A percentile compares a stretch with the other conserved stretches of the same genome.
Conservation (phyloP, 139 green algal species). For the Coelastrella sp. region DNA sequence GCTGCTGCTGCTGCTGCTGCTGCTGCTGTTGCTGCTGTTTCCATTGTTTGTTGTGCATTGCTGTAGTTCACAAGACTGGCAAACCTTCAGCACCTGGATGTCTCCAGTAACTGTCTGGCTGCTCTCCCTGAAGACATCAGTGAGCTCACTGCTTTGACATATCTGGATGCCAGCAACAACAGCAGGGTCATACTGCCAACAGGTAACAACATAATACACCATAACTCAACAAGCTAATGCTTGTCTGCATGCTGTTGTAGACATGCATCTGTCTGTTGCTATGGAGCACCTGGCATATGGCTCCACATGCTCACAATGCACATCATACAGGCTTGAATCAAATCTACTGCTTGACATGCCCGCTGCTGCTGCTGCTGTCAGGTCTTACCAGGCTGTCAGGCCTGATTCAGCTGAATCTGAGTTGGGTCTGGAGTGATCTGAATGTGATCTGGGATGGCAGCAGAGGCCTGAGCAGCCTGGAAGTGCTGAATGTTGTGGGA, state of each 20-base stretch:
- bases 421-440: slow-evolving; percentile 44
- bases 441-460: slow-evolving; percentile 21
- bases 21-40: not conserved
- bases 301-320: too few species aligned
- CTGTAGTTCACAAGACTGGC: slow-evolving; percentile 18
- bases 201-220: not conserved
- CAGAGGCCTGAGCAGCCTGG: slow-evolving; percentile 22
- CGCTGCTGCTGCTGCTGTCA: slow-evolving; percentile 10
- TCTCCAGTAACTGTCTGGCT: slow-evolving; percentile 43
- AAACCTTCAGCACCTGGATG: slow-evolving; percentile 31
- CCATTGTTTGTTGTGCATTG: not conserved
- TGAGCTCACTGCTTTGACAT: slow-evolving; percentile 22
- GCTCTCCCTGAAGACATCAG: slow-evolving; percentile 25
- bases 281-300: not conserved
- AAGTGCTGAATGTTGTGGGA: slow-evolving; percentile 23
- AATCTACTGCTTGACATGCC: too few species aligned
- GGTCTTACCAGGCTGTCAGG: slow-evolving; percentile 5
- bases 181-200: slow-evolving; percentile 15
- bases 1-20: not conserved
- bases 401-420: slow-evolving; percentile 37
- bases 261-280: not conserved
- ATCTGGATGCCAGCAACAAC: slow-evolving; percentile 48
- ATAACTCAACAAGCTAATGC: too few species aligned
- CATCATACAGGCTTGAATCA: too few species aligned
- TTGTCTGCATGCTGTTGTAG: not conserved